Percentiles rank a stretch among this genome's conserved stretches.
Conservation (phyloP, 176 grass and related monocot species). For the Guadua angustifolia region DNA sequence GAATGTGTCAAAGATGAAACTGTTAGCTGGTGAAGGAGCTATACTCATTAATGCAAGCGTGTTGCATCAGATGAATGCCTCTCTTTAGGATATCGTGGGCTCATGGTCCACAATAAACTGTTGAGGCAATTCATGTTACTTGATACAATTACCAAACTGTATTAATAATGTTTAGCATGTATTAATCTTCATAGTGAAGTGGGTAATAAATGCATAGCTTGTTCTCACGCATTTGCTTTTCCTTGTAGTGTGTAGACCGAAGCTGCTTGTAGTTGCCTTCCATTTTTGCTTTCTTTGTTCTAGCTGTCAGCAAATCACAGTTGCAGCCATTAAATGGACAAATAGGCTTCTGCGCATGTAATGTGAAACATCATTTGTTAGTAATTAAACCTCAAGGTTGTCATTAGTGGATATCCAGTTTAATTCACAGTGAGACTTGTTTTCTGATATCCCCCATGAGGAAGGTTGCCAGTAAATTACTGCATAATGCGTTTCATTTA, state of each 20-base stretch:
- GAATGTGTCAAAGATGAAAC: not conserved
- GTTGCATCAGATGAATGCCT: not conserved
- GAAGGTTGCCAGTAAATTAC: conserved; percentile 7
- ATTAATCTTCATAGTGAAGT: not conserved
- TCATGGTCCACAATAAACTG: not conserved
- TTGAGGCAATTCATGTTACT: not conserved
- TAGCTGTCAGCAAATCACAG: not conserved
- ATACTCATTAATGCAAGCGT: not conserved
- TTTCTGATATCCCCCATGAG: not conserved
- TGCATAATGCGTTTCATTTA: not conserved
- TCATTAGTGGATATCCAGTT: not conserved
- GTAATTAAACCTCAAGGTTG: not conserved
- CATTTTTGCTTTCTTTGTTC: not conserved
- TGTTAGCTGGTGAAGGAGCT: not conserved
- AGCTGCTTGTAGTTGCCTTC: not conserved
- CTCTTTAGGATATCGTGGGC: not conserved
- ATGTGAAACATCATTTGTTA: not conserved
- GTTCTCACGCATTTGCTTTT: not conserved
- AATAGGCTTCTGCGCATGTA: not conserved
- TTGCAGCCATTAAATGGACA: not conserved
- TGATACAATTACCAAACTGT: not conserved
- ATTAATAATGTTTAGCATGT: not conserved
- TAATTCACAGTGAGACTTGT: not conserved
- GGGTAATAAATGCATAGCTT: not conserved
- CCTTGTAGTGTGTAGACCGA: not conserved